phyloP scores from a whole-genome alignment of 805 yeast genomes.

The Myxozyma monticola region DNA sequence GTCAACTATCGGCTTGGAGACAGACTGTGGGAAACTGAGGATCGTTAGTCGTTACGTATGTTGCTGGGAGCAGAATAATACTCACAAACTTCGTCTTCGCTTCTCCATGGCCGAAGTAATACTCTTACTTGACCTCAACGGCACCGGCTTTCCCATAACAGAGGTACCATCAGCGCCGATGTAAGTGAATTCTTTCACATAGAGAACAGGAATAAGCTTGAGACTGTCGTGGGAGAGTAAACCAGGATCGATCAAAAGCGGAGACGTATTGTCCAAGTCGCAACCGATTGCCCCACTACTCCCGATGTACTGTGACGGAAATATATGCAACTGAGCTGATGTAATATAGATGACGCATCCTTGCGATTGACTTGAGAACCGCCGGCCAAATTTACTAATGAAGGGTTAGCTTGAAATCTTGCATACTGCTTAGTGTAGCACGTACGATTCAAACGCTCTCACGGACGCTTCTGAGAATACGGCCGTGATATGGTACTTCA shows the following conservation, averaged over 20 bases:
- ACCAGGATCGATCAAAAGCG: not conserved
- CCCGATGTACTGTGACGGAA: conserved; percentile 9
- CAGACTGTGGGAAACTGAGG: too few relatives aligned
- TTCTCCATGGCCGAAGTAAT: not conserved
- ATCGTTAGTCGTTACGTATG: too few relatives aligned
- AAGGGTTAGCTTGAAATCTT: too few relatives aligned
- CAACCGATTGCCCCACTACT: conserved; percentile 1
- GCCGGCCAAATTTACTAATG: conserved; percentile 3
- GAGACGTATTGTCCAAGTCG: conserved; percentile 2
- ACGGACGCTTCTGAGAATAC: conserved; percentile 11
- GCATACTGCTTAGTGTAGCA: too few relatives aligned
- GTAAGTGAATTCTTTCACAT: conserved; percentile 4
- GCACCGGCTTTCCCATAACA: conserved; percentile 8
- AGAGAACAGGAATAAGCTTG: conserved; percentile 7
- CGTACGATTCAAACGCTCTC: not conserved
- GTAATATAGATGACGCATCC: conserved; percentile 9
- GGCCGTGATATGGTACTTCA: conserved; percentile 1
- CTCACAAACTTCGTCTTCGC: not conserved
- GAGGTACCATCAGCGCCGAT: conserved; percentile 15
- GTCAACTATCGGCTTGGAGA: too few relatives aligned
- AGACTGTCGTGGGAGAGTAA: not conserved
- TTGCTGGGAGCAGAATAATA: too few relatives aligned
- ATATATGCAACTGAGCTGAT: conserved; percentile 10
- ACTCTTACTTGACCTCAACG: conserved; percentile 5
- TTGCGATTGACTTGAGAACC: conserved; percentile 6